These are phyloP conservation scores for Penicillium palitans DNA, from an alignment of 2,329 filamentous ascomycete genomes.

Conservation along the genomic window DNA sequence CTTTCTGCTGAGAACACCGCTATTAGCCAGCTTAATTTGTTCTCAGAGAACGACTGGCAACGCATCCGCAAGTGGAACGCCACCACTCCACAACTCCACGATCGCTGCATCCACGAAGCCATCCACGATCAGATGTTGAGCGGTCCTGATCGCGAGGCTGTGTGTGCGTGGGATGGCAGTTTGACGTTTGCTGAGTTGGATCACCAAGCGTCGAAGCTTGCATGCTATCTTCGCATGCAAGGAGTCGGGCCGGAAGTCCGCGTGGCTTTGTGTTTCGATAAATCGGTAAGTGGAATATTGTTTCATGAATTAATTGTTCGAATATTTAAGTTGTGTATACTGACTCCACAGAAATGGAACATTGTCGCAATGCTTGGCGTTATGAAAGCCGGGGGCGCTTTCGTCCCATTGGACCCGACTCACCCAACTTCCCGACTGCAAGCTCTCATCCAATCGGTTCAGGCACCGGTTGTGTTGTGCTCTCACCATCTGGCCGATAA, in stretches of 20 bases:
- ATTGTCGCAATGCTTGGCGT: slow-evolving; percentile 44
- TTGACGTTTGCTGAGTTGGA: slow-evolving; percentile 42
- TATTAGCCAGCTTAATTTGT: slow-evolving; percentile 53
- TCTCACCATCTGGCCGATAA: slow-evolving; percentile 28
- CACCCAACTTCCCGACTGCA: slow-evolving; percentile 42
- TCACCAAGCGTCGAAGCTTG: slow-evolving; percentile 38
- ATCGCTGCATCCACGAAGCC: slow-evolving; percentile 42
- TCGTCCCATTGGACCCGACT: slow-evolving; percentile 44
- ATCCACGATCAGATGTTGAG: slow-evolving; percentile 41
- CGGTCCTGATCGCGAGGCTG: slow-evolving; percentile 34
- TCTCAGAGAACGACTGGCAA: slow-evolving; percentile 57
- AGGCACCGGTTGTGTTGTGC: slow-evolving; percentile 37
- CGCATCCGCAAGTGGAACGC: slow-evolving; percentile 57
- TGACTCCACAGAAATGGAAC: slow-evolving; percentile 41
- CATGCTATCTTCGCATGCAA: slow-evolving; percentile 39
- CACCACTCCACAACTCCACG: slow-evolving; percentile 41
- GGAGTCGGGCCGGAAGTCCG: slow-evolving; percentile 43
- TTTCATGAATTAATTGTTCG: neutral
- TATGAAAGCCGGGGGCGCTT: slow-evolving; percentile 46
- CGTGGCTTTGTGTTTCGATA: slow-evolving; percentile 45
- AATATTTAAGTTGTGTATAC: neutral
- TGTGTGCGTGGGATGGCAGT: slow-evolving; percentile 44
- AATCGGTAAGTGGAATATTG: slow-evolving; percentile 35
- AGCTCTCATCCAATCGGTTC: slow-evolving; percentile 35
- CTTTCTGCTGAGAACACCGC: slow-evolving; percentile 45